A percentile compares a stretch with the other conserved stretches of the same genome.
These are phyloP conservation scores for Parathielavia hyrcaniae DNA, from an alignment of 495 filamentous ascomycete genomes.

Conservation along the genomic window DNA sequence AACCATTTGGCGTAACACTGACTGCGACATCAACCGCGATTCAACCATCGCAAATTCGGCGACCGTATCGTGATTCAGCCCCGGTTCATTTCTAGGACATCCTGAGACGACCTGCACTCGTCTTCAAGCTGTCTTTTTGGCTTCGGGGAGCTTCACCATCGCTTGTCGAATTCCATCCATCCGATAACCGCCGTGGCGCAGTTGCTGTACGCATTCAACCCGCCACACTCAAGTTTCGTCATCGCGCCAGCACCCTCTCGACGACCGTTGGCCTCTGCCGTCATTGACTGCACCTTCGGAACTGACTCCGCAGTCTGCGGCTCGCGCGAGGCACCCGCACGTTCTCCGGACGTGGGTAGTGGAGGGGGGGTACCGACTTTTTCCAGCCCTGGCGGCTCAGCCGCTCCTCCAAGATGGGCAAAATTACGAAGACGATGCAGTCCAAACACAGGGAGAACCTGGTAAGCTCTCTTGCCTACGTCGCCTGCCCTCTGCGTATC, in stretches of 20 bases:
- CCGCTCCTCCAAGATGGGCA: slow-evolving; percentile 70
- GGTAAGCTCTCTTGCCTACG: slow-evolving; percentile 50
- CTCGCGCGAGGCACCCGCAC: slow-evolving; percentile 36
- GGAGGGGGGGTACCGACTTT: slow-evolving; percentile 44
- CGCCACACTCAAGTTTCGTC: slow-evolving; percentile 1
- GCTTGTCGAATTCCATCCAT: slow-evolving; percentile 12
- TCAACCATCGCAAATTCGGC: background rate
- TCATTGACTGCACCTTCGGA: background rate
- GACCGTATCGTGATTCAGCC: background rate
- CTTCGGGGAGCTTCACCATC: slow-evolving; percentile 21
- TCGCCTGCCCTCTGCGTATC: background rate
- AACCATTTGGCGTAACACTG: slow-evolving; percentile 4
- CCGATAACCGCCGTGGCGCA: slow-evolving; percentile 4
- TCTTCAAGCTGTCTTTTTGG: slow-evolving; percentile 24
- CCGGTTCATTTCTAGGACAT: background rate
- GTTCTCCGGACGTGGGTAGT: slow-evolving; percentile 36
- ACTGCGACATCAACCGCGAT: slow-evolving; percentile 16
- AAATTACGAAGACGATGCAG: slow-evolving; percentile 92
- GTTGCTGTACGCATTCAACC: slow-evolving; percentile 9
- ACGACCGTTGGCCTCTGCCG: background rate
- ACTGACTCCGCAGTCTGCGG: slow-evolving; percentile 15
- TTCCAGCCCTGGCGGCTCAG: slow-evolving; percentile 44
- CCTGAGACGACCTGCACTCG: slow-evolving; percentile 37
- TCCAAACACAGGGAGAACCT: slow-evolving; percentile 89
- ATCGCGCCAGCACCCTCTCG: slow-evolving; percentile 3